Evolutionary conservation across 441 rosid genomes (phyloP).

Genomic region (Syzygium malaccense): DNA sequence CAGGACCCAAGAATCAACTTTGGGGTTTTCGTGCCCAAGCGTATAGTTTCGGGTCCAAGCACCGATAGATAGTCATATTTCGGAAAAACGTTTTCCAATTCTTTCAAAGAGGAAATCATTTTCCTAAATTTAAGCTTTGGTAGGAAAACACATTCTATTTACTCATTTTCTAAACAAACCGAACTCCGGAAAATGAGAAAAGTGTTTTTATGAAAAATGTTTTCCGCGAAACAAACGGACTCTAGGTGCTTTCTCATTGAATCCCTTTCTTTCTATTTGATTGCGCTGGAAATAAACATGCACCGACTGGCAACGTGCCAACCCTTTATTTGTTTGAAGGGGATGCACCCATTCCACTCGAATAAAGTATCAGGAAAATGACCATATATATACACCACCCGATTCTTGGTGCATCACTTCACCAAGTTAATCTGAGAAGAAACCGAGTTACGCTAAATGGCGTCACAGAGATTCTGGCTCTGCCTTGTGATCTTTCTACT

Average conservation of each 20-base stretch:
- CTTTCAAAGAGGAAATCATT: too few relatives aligned
- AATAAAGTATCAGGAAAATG: background rate
- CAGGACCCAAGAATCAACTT: too few relatives aligned
- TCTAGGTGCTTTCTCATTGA: background rate
- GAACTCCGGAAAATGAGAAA: too few relatives aligned
- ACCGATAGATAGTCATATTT: too few relatives aligned
- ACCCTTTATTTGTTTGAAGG: background rate
- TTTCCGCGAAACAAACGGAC: too few relatives aligned
- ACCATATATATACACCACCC: background rate
- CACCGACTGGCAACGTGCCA: background rate
- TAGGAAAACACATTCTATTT: too few relatives aligned
- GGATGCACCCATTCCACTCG: background rate
- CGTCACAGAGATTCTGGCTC: conserved; percentile 11
- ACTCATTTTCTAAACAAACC: too few relatives aligned
- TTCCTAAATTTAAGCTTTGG: too few relatives aligned
- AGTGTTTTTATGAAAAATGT: too few relatives aligned
- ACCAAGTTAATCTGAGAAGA: background rate
- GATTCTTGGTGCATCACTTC: background rate
- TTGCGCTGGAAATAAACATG: background rate
- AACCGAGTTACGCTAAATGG: conserved; percentile 11
- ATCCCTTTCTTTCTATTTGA: background rate
- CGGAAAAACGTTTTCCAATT: too few relatives aligned
- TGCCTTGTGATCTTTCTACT: conserved; percentile 23
- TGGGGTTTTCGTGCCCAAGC: too few relatives aligned
- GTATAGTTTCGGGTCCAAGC: too few relatives aligned